Evolutionary conservation across 2,329 filamentous ascomycete species (phyloP).

Genomic region (Dothiorella sarmentorum): DNA sequence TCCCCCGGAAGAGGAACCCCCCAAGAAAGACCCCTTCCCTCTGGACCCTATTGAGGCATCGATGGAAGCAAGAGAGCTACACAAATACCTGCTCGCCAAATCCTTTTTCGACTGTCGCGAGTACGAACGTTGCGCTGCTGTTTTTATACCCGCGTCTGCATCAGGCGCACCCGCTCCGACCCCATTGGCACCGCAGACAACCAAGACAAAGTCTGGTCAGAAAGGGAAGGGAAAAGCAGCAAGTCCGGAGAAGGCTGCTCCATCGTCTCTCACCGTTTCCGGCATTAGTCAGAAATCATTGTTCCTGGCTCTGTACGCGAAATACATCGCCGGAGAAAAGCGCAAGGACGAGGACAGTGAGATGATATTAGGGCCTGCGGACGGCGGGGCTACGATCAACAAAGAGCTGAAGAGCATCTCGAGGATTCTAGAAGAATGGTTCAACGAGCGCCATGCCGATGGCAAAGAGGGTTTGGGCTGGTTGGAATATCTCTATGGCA

Average conservation of each 20-base stretch:
- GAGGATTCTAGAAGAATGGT: conserved; percentile 76
- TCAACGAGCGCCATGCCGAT: conserved; percentile 59
- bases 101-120: conserved; percentile 94
- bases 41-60: conserved; percentile 69
- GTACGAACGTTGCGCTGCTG: conserved; percentile 86
- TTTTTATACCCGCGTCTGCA: conserved; percentile 79
- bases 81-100: conserved; percentile 85
- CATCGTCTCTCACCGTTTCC: conserved; percentile 37
- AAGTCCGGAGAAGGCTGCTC: conserved; percentile 32
- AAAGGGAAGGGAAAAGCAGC: conserved; percentile 60
- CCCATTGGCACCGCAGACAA: conserved; percentile 29
- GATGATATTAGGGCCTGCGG: conserved; percentile 92
- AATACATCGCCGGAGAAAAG: conserved; percentile 91
- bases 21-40: conserved; percentile 35
- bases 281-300: conserved; percentile 82
- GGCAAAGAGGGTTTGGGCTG: conserved; percentile 74
- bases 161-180: conserved; percentile 58
- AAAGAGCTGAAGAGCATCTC: conserved; percentile 77
- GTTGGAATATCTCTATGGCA: conserved; percentile 89
- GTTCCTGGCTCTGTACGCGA: conserved; percentile 89
- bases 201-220: conserved; percentile 35
- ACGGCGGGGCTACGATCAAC: conserved; percentile 79
- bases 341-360: conserved; percentile 94
- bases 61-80: conserved; percentile 74
- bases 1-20: conserved; percentile 54